Evolutionary conservation across 2,329 filamentous ascomycete genomes (phyloP).

Genomic region (Clarireedia paspali): DNA sequence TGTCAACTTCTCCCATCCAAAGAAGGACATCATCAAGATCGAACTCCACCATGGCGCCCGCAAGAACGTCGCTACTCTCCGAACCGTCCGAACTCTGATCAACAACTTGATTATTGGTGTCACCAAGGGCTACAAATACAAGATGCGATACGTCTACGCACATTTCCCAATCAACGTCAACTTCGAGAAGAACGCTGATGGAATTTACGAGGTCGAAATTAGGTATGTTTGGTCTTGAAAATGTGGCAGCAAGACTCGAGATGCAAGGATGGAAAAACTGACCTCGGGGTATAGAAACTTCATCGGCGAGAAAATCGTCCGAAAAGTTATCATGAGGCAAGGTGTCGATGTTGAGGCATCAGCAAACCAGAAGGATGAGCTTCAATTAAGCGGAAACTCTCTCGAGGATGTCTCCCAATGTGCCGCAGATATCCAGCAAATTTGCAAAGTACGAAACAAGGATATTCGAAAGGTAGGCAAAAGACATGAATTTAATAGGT

Average conservation of each 20-base stretch:
- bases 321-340: constrained; percentile 77
- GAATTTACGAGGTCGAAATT: constrained; percentile 89
- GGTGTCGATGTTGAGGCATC: constrained; percentile 90
- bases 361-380: constrained; percentile 95
- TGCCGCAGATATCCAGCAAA: constrained; percentile 98
- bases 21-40: constrained; percentile 84
- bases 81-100: constrained; percentile 96
- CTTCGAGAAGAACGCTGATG: constrained; percentile 92
- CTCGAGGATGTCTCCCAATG: constrained; percentile 96
- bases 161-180: constrained; percentile 99
- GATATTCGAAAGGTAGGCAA: constrained; percentile 93
- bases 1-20: constrained; percentile 87
- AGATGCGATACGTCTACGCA: constrained; percentile 99
- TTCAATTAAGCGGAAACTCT: constrained; percentile 86
- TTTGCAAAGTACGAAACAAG: constrained; percentile 99
- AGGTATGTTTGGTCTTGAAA: constrained; percentile 52
- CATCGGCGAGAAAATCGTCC: constrained; percentile 98
- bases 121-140: constrained; percentile 99
- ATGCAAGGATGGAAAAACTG: constrained; percentile 26
- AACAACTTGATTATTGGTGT: constrained; percentile 98
- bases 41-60: constrained; percentile 97
- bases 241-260: neutral
- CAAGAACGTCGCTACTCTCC: constrained; percentile 97
- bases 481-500: neutral
- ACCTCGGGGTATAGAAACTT: constrained; percentile 63